phyloP scores from a whole-genome alignment of 139 green algal genomes.

The Nannochloris sp. region DNA sequence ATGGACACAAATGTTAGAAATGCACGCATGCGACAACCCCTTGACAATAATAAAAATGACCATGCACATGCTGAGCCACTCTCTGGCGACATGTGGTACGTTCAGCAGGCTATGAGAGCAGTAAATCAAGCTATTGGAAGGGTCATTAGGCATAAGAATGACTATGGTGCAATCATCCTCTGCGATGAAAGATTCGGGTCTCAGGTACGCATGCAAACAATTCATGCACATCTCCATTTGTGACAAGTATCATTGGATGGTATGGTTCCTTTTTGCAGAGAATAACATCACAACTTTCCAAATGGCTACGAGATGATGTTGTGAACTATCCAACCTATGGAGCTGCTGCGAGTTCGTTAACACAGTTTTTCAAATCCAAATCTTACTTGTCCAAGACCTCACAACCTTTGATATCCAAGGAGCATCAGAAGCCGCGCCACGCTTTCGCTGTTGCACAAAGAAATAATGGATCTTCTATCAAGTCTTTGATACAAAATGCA shows the following conservation, averaged over 20 bases:
- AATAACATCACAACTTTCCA: conserved; percentile 49
- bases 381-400: conserved; percentile 6
- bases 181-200: conserved; percentile 65
- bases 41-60: not conserved
- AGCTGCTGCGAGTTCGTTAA: conserved; percentile 46
- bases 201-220: not conserved
- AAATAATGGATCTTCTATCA: too few species aligned
- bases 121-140: conserved; percentile 96
- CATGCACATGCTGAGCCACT: not conserved
- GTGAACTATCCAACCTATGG: conserved; percentile 53
- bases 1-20: conserved; percentile 25
- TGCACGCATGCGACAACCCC: not conserved
- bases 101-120: conserved; percentile 66
- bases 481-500: conserved; percentile 13
- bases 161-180: conserved; percentile 88
- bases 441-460: too few species aligned
- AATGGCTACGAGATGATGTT: conserved; percentile 62
- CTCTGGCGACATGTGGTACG: conserved; percentile 56
- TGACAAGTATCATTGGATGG: not conserved
- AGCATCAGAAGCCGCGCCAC: too few species aligned
- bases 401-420: too few species aligned
- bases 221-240: too few species aligned
- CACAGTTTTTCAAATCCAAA: conserved; percentile 67
- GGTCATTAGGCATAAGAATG: conserved; percentile 86
- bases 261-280: not conserved